A percentile compares a stretch with the other conserved stretches of the same genome.
phyloP scores from a whole-genome alignment of 1,284 basidiomycete species.

The Stygiomarasmius scandens region DNA sequence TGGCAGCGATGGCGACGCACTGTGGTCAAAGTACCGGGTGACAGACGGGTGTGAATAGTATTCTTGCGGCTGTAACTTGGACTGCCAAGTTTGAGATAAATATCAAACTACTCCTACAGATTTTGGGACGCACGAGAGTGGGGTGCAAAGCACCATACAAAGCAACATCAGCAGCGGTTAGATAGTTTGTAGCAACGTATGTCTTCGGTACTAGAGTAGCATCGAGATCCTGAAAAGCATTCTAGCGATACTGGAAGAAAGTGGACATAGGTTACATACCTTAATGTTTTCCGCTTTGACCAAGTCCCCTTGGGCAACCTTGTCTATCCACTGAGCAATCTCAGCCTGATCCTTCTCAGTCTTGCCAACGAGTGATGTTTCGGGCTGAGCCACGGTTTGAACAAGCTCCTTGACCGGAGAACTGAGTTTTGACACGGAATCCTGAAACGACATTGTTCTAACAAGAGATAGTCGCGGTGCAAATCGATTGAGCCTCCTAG shows the following conservation, averaged over 20 bases:
- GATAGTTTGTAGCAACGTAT: conserved; percentile 78
- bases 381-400: conserved; percentile 47
- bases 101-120: background rate
- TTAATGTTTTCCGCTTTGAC: conserved; percentile 51
- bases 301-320: conserved; percentile 55
- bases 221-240: conserved; percentile 64
- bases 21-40: conserved; percentile 92
- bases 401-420: conserved; percentile 64
- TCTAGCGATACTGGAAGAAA: conserved; percentile 8
- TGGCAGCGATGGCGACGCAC: background rate
- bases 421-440: conserved; percentile 52
- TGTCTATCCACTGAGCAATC: conserved; percentile 71
- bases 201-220: conserved; percentile 75
- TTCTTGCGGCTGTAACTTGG: conserved; percentile 64
- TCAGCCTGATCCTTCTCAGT: conserved; percentile 65
- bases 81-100: conserved; percentile 41
- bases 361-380: conserved; percentile 46
- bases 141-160: conserved; percentile 85
- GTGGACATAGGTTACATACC: conserved; percentile 34
- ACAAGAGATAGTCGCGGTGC: conserved; percentile 31
- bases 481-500: conserved; percentile 41
- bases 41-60: conserved; percentile 80
- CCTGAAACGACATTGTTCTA: conserved; percentile 49
- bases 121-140: conserved; percentile 58
- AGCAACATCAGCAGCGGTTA: conserved; percentile 87